A percentile compares a stretch with the other conserved stretches of the same genome.
These are phyloP conservation scores for Zostera marina DNA, from an alignment of 116 monocot genomes.

Conservation along the genomic window DNA sequence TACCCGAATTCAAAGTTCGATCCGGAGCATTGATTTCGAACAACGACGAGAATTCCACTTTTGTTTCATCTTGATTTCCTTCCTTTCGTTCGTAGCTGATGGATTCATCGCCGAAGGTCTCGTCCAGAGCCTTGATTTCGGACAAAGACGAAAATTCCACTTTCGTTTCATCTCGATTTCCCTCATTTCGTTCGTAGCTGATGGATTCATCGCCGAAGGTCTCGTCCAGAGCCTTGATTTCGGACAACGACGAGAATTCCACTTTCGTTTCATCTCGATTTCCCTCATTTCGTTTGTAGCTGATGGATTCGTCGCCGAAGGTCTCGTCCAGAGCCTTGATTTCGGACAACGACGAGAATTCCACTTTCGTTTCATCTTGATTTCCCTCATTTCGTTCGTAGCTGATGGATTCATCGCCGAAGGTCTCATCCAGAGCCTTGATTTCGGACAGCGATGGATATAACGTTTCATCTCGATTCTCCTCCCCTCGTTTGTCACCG, in stretches of 20 bases:
- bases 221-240: neutral
- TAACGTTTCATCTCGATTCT: no score
- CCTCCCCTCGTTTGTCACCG: neutral
- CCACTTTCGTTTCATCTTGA: neutral
- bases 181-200: neutral
- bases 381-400: neutral
- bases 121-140: neutral
- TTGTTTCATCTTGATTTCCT: neutral
- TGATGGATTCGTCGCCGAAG: neutral
- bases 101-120: neutral
- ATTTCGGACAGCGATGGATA: neutral
- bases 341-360: neutral
- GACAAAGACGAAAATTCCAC: neutral
- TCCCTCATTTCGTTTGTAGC: neutral
- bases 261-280: neutral
- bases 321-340: neutral
- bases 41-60: neutral
- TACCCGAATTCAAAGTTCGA: neutral
- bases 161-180: no score
- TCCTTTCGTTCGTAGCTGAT: neutral
- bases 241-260: neutral
- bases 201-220: neutral
- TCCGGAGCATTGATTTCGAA: neutral
- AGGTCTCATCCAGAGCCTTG: neutral
- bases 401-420: neutral